Evolutionary conservation across 2,329 filamentous ascomycete genomes (phyloP), one percentile per base, ranked within the genome.

Genomic region (Ophiostoma populinum): DNA sequence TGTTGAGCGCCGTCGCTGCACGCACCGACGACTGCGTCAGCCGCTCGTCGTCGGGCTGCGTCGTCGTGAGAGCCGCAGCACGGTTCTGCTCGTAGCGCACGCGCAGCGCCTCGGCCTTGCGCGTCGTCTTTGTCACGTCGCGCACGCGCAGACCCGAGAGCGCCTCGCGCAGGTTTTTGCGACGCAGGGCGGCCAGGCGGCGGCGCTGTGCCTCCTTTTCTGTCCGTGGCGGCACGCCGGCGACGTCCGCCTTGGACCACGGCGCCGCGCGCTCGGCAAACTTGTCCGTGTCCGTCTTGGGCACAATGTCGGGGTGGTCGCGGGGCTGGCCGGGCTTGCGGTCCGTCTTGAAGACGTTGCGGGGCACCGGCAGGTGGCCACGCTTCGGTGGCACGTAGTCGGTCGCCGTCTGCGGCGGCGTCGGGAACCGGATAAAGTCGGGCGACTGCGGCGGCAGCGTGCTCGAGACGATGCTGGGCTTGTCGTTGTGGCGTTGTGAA

Each of bases 361-460:
- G 76, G 24, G 90, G 87, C 0, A 83, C 63, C 7, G 90, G 90
- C 0, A 98, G 67, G 38, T 76, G 71, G 46, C 90, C 90, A 53
- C 83, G 83, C 22, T 83, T 54, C 8, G 56, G 55, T 2, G 55
- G 49, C 2, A 49, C 56, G 41, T 54, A 57, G 11, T 51, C 51
- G 45, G 68, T 61, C 21, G 70, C 65, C 34, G 76, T 72, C 53
- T 93, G 83, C n/a, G 73, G 67, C 32, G 80, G 69, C 45, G 66
- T 65, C 32, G 86, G 87, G 37, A 94, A 63, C 45, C 82, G 74
- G 57, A 95, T 80, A 62, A 80, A 95, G 44, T 70, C 69, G 31
- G 90, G 87, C 24, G 85, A 92, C 53, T 94, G 81, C 32, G 90
- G 87, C 13, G 78, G 77, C 43, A 86, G 42, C 3, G 27, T 13